Evolutionary conservation across 2,329 filamentous ascomycete species (phyloP).

Genomic region (Madurella mycetomatis): DNA sequence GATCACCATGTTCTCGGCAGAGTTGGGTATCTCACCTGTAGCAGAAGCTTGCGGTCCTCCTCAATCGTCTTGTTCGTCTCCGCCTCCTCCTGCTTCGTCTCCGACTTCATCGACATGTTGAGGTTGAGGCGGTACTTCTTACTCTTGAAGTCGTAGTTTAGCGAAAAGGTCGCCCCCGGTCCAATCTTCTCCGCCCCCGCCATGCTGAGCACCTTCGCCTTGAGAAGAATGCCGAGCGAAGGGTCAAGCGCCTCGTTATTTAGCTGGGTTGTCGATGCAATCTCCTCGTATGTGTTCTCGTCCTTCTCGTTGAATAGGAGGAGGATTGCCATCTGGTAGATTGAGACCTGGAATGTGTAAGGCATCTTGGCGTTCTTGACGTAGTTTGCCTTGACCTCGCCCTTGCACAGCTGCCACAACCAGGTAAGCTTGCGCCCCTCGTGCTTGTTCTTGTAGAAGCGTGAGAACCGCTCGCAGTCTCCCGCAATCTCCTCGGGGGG

Average conservation of each 20-base stretch:
- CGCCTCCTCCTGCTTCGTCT: constrained; percentile 92
- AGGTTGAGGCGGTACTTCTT: constrained; percentile 98
- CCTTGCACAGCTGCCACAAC: constrained; percentile 98
- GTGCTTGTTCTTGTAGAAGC: constrained; percentile 95
- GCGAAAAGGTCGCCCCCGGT: constrained; percentile 70
- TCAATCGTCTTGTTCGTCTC: constrained; percentile 99
- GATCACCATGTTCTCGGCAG: background rate
- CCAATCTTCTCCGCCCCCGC: constrained; percentile 67
- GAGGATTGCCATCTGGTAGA: constrained; percentile 95
- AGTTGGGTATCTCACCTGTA: constrained; percentile 66
- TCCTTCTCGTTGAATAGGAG: constrained; percentile 92
- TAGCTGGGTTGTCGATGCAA: constrained; percentile 74
- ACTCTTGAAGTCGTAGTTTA: constrained; percentile 95
- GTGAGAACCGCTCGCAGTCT: constrained; percentile 83
- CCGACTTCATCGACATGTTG: constrained; percentile 90
- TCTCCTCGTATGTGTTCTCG: constrained; percentile 80
- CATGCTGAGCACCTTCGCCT: constrained; percentile 81
- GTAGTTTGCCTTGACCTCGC: constrained; percentile 91
- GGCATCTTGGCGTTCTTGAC: constrained; percentile 84
- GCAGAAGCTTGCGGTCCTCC: constrained; percentile 91
- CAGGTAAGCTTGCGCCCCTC: constrained; percentile 94
- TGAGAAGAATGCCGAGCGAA: constrained; percentile 78
- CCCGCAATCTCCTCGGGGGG: constrained; percentile 79
- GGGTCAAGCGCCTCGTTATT: constrained; percentile 80
- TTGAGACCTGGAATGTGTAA: constrained; percentile 95